Conservation (phyloP, 768 basidiomycete genomes). For the Candolleomyces eurysporus region DNA sequence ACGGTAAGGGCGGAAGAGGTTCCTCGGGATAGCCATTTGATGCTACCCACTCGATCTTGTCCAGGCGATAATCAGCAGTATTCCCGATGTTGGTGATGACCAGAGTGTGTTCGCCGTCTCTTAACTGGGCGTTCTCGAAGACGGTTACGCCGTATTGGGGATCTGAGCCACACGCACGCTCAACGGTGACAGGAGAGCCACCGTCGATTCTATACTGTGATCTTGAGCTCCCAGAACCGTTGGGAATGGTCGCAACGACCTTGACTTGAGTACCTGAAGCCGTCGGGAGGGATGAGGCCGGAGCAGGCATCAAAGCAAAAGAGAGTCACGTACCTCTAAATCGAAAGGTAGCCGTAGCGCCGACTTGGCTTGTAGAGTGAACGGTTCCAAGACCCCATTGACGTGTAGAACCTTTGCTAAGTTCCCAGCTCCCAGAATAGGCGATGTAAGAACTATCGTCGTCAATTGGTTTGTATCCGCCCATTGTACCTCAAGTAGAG, state of each 20-base stretch:
- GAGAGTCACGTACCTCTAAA: conserved; percentile 14
- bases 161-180: conserved; percentile 14
- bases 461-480: background rate
- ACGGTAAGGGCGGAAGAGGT: background rate
- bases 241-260: conserved; percentile 19
- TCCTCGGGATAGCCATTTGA: background rate
- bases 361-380: conserved; percentile 14
- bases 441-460: conserved; percentile 3
- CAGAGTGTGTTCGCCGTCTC: conserved; percentile 15
- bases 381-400: conserved; percentile 16
- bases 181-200: conserved; percentile 6
- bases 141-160: conserved; percentile 16
- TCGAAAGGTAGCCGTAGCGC: conserved; percentile 23
- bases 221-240: conserved; percentile 14
- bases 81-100: conserved; percentile 15
- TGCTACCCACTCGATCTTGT: conserved; percentile 14
- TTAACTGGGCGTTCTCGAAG: conserved; percentile 11
- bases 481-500: too few relatives aligned
- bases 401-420: conserved; percentile 15
- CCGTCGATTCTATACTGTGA: conserved; percentile 17
- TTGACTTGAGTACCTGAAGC: background rate
- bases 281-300: background rate
- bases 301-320: background rate
- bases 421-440: conserved; percentile 16
- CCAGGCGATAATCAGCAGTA: conserved; percentile 18